Evolutionary conservation across 179 eudicot species (phyloP).

Genomic region (Carnegiea gigantea): DNA sequence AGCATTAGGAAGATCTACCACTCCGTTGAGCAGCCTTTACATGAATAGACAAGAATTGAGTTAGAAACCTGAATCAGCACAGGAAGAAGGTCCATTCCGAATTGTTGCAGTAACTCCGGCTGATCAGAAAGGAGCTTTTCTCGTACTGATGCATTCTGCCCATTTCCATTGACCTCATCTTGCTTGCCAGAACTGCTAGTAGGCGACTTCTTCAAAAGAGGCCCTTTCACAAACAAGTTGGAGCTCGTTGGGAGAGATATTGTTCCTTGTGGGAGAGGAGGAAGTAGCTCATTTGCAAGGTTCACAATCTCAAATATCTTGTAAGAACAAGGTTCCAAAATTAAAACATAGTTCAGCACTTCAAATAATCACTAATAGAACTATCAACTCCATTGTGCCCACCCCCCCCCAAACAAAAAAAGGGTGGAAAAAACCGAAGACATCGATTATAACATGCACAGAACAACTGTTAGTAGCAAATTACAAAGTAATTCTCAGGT

Average conservation of each 20-base stretch:
- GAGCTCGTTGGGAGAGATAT: conserved; percentile 76
- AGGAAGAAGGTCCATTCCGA: conserved; percentile 93
- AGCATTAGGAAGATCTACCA: conserved; percentile 12
- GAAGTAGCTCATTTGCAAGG: conserved; percentile 98
- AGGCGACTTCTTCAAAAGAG: conserved; percentile 56
- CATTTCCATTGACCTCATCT: conserved; percentile 59
- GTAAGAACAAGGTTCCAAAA: conserved; percentile 3
- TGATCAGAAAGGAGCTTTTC: conserved; percentile 79
- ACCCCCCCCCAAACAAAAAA: too few relatives aligned
- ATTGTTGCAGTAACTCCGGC: conserved; percentile 91
- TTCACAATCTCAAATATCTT: conserved; percentile 97
- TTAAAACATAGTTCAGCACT: background rate
- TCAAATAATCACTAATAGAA: background rate
- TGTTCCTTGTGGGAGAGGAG: conserved; percentile 89
- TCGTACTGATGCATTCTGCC: conserved; percentile 64
- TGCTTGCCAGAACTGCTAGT: conserved; percentile 59
- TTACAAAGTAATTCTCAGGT: background rate
- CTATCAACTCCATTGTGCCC: too few relatives aligned
- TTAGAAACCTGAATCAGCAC: conserved; percentile 78
- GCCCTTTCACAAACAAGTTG: conserved; percentile 59
- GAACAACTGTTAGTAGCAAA: background rate
- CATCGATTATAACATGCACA: background rate
- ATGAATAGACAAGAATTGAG: conserved; percentile 5
- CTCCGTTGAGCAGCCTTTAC: background rate
- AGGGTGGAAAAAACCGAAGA: background rate